Percentiles rank a stretch among this genome's conserved stretches.
Conservation (phyloP, 2,329 filamentous ascomycete species). For the Alternaria incomplexa region DNA sequence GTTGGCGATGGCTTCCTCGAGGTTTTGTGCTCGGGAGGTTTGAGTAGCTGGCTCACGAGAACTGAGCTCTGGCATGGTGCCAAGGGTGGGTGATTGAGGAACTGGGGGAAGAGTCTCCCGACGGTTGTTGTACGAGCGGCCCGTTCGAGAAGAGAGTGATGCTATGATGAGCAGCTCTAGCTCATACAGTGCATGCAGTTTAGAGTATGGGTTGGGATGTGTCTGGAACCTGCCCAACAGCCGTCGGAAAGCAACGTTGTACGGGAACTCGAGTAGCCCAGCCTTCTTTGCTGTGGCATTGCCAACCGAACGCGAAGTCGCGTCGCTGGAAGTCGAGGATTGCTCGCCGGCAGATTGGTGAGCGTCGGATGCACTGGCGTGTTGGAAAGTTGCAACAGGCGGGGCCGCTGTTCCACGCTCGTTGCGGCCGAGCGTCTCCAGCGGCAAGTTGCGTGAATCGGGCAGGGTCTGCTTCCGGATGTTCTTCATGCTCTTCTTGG, state of each 20-base stretch:
- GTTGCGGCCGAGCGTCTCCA: slow-evolving; percentile 52
- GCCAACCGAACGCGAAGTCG: slow-evolving; percentile 50
- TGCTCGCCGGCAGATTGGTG: slow-evolving; percentile 54
- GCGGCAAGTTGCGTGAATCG: slow-evolving; percentile 48
- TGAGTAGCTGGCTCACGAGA: slow-evolving; percentile 53
- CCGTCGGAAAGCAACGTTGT: slow-evolving; percentile 77
- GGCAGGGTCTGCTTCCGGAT: slow-evolving; percentile 50
- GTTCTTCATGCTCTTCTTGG: slow-evolving; percentile 66
- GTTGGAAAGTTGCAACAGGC: slow-evolving; percentile 51
- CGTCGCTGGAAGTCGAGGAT: slow-evolving; percentile 54
- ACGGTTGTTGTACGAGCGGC: slow-evolving; percentile 51
- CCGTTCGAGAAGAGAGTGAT: slow-evolving; percentile 67
- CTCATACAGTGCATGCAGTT: slow-evolving; percentile 82
- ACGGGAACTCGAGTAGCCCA: slow-evolving; percentile 71
- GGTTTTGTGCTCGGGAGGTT: slow-evolving; percentile 52
- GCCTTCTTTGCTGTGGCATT: slow-evolving; percentile 52
- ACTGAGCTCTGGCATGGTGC: slow-evolving; percentile 53
- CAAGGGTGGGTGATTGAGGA: slow-evolving; percentile 54
- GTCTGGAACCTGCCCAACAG: slow-evolving; percentile 86
- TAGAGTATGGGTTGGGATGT: slow-evolving; percentile 84
- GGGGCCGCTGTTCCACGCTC: slow-evolving; percentile 51
- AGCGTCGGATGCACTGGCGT: slow-evolving; percentile 47
- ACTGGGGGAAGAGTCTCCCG: slow-evolving; percentile 50
- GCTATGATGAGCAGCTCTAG: slow-evolving; percentile 82
- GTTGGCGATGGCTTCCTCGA: slow-evolving; percentile 73